Conservation (phyloP, 257 asterid genomes). For the Nicotiana sylvestris region DNA sequence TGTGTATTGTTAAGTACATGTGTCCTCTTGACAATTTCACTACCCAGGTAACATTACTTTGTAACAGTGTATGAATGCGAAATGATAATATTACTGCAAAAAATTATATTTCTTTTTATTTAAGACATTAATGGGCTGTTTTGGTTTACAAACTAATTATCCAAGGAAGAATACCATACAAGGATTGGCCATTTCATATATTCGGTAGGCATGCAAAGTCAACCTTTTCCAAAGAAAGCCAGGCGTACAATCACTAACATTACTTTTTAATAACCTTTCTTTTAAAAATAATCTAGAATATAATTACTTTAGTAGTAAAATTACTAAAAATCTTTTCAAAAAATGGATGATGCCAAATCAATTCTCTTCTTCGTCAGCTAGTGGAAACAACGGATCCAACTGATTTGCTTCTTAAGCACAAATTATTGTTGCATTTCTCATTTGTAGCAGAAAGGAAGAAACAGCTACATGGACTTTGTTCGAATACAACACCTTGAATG, state of each 20-base stretch:
- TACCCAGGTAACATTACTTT: no score
- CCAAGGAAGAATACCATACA: no score
- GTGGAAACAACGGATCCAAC: not conserved
- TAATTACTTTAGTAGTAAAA: not conserved
- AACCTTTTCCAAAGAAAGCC: not conserved
- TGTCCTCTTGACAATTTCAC: not conserved
- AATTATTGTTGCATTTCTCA: not conserved
- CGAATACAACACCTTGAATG: not conserved
- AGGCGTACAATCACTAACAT: not conserved
- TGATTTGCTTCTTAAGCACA: not conserved
- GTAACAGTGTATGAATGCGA: not conserved
- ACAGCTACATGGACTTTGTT: not conserved
- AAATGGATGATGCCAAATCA: not conserved
- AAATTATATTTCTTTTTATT: no score
- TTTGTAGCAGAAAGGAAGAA: constrained; percentile 6
- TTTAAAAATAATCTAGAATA: no score
- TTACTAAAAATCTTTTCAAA: not conserved
- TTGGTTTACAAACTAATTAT: no score
- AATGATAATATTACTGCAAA: not conserved
- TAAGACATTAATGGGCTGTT: not conserved
- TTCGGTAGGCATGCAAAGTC: not conserved
- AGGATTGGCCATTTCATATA: no score
- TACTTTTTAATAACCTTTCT: not conserved
- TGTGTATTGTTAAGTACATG: not conserved
- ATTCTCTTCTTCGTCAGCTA: no score